Base-by-base conservation (phyloP, 345 rosid species). In the Hibiscus mutabilis region DNA sequence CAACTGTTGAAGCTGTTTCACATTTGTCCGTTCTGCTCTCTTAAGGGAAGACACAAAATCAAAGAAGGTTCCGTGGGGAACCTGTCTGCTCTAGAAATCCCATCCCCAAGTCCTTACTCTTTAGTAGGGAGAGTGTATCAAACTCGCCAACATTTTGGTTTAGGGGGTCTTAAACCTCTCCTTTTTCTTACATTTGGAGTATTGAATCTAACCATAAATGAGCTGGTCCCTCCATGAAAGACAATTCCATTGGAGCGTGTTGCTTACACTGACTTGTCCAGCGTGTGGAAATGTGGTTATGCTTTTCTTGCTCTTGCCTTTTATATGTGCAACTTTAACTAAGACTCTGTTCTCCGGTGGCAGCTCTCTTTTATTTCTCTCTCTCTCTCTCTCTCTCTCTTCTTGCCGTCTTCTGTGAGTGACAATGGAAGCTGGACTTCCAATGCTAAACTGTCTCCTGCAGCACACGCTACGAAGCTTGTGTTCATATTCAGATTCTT, bases 371-470 rank as follows among this genome's bases (percentile, higher is more conserved):
- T 37, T 63, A 14, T 59, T 10, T 58, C 61, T 25, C 37, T 5
- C 64, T 60, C 37, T 71, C 60, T 16, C 18, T 58, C 61, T 25
- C 37, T 5, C 64, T 60, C 37, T 71, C 60, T 16, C 31, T 67
- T 59, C n/a, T 7, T 33, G 37, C 42, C 5, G 35, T 31, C 35
- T 31, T 4, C 35, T 21, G 70, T 37, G 72, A 51, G 63, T 64
- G 68, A 77, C 49, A 73, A 88, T 88, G 92, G 92, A 84, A 69
- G 83, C 83, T 72, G 91, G 88, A 69, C 75, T 85, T 74, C 88
- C 94, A 73, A 79, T 84, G 82, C 86, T 87, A 42, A 85, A 81
- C 81, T 82, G 87, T 82, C 88, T 89, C 73, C 74, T 87, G 72
- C 91, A 89, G 81, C 82, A 82, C 74, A 80, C 94, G 1, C 76